Percentiles rank a stretch among this genome's conserved stretches.
Evolutionary conservation across 495 filamentous ascomycete species (phyloP).

Genomic region (Neurospora sp.): DNA sequence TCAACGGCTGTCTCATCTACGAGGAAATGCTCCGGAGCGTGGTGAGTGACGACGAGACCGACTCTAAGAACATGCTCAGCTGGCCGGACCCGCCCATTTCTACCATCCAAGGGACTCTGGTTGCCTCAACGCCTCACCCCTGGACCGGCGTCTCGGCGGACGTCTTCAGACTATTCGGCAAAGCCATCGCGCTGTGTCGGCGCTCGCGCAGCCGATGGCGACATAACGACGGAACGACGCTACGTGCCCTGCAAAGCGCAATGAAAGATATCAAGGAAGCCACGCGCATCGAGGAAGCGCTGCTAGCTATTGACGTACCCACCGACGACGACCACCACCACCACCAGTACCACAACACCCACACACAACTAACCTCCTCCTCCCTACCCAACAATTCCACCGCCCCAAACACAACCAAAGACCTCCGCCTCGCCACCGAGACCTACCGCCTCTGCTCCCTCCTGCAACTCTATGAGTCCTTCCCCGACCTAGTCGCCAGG

Average conservation of each 20-base stretch:
- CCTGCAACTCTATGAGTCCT: slow-evolving; percentile 23
- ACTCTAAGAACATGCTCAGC: slow-evolving; percentile 23
- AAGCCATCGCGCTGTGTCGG: slow-evolving; percentile 21
- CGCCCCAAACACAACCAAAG: neutral
- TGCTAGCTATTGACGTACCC: slow-evolving; percentile 9
- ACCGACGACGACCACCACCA: neutral
- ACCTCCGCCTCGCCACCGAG: slow-evolving; percentile 16
- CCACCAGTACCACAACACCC: neutral
- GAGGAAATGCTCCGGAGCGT: slow-evolving; percentile 27
- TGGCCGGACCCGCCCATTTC: slow-evolving; percentile 18
- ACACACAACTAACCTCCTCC: neutral
- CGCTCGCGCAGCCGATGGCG: slow-evolving; percentile 24
- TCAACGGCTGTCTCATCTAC: slow-evolving; percentile 26
- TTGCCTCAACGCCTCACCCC: slow-evolving; percentile 9
- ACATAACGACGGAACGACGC: slow-evolving; percentile 19
- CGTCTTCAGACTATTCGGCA: slow-evolving; percentile 21
- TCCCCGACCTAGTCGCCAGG: slow-evolving; percentile 19
- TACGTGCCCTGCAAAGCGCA: slow-evolving; percentile 17
- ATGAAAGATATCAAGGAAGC: slow-evolving; percentile 24
- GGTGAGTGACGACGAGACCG: slow-evolving; percentile 23
- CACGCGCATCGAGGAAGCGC: slow-evolving; percentile 12
- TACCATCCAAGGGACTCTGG: neutral
- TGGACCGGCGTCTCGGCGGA: slow-evolving; percentile 22
- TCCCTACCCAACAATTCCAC: neutral
- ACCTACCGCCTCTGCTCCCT: slow-evolving; percentile 23